These are phyloP conservation scores for Iberis pinnata DNA, from an alignment of 345 rosid species.

Conservation along the genomic window DNA sequence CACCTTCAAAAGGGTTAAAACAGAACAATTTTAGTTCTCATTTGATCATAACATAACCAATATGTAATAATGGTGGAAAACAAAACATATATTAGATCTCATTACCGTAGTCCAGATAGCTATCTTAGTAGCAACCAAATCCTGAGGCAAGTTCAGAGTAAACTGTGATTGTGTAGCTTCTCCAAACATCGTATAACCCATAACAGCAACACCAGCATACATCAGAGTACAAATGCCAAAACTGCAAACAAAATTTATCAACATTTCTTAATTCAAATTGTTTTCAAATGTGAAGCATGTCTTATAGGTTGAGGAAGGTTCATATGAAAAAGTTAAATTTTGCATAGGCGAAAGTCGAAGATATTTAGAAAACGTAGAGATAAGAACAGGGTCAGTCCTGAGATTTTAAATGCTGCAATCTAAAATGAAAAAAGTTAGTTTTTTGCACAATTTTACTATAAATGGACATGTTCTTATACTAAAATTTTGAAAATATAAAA, in stretches of 20 bases:
- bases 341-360: neutral
- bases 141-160: conserved; percentile 86
- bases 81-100: neutral
- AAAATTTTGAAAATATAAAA: too few relatives aligned
- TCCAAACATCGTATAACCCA: conserved; percentile 96
- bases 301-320: neutral
- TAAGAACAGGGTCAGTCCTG: too few relatives aligned
- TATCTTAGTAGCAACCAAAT: conserved; percentile 81
- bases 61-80: neutral
- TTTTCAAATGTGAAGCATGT: too few relatives aligned
- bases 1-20: conserved; percentile 42
- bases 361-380: neutral
- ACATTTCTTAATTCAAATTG: too few relatives aligned
- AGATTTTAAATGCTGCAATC: too few relatives aligned
- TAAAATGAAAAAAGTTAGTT: too few relatives aligned
- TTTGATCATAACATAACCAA: neutral
- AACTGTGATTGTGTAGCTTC: conserved; percentile 66
- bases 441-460: too few relatives aligned
- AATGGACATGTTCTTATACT: too few relatives aligned
- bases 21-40: neutral
- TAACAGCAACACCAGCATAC: conserved; percentile 75
- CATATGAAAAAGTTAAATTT: neutral
- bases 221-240: conserved; percentile 58
- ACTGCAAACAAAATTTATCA: conserved; percentile 30
- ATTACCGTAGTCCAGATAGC: conserved; percentile 96